These are phyloP conservation scores for Claviceps pazoutovae DNA, from an alignment of 2,329 filamentous ascomycete species.

Conservation along the genomic window DNA sequence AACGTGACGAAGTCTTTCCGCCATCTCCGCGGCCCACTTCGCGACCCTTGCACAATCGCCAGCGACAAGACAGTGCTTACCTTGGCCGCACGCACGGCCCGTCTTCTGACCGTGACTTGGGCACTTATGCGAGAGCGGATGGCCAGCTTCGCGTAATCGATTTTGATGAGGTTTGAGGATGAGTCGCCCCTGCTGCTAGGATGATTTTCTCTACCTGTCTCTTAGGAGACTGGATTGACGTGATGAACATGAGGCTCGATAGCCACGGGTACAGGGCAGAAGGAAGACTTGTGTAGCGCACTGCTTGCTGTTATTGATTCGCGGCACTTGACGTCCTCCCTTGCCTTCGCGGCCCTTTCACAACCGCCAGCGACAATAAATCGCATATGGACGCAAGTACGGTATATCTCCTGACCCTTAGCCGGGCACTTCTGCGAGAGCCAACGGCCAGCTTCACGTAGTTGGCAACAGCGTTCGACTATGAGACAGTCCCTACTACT, in stretches of 20 bases:
- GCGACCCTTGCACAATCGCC: slow-evolving; percentile 22
- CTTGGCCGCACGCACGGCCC: slow-evolving; percentile 11
- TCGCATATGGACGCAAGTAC: slow-evolving; percentile 16
- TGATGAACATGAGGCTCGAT: no score
- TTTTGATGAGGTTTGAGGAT: slow-evolving; percentile 12
- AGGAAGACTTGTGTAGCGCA: no score
- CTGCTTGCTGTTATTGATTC: no score
- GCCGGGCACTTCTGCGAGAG: slow-evolving; percentile 21
- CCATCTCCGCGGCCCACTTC: slow-evolving; percentile 8
- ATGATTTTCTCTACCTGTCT: neutral
- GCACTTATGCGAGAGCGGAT: slow-evolving; percentile 22
- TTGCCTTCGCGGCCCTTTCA: slow-evolving; percentile 16
- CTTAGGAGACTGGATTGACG: no score
- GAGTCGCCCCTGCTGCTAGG: neutral
- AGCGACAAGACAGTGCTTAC: slow-evolving; percentile 23
- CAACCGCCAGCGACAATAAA: slow-evolving; percentile 24
- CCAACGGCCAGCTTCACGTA: slow-evolving; percentile 19
- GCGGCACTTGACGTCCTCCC: no score
- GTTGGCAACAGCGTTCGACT: slow-evolving; percentile 15
- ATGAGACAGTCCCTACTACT: neutral
- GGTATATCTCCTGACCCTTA: slow-evolving; percentile 16
- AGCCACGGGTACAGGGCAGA: no score
- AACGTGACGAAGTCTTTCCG: slow-evolving; percentile 22
- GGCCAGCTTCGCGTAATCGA: slow-evolving; percentile 17
- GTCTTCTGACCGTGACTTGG: slow-evolving; percentile 17